Percentiles rank a stretch among this genome's conserved stretches.
Evolutionary conservation across 2,329 filamentous ascomycete genomes (phyloP).

Genomic region (Ilyonectria mors-panacis): DNA sequence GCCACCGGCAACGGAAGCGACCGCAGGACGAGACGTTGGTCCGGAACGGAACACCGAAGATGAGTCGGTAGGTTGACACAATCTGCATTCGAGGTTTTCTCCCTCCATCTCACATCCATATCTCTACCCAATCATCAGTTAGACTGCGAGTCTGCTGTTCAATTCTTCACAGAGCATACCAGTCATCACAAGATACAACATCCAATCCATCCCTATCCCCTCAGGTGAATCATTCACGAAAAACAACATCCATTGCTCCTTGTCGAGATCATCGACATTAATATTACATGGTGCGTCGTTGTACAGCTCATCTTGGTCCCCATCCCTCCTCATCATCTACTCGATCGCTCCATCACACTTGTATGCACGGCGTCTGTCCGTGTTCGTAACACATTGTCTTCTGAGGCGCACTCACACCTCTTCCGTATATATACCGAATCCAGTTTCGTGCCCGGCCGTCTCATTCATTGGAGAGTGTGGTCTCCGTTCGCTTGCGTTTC

Average conservation of each 20-base stretch:
- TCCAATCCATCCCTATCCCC: background rate
- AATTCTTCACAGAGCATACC: background rate
- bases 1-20: background rate
- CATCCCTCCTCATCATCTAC: conserved; percentile 26
- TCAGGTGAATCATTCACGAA: background rate
- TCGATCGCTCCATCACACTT: conserved; percentile 33
- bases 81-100: background rate
- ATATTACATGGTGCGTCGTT: conserved; percentile 43
- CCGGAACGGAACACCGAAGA: background rate
- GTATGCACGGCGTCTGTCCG: conserved; percentile 32
- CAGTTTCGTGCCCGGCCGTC: conserved; percentile 34
- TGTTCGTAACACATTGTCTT: conserved; percentile 38
- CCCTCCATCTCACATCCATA: background rate
- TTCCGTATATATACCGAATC: conserved; percentile 39
- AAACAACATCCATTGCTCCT: conserved; percentile 29
- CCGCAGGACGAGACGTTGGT: background rate
- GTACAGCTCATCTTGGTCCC: conserved; percentile 36
- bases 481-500: conserved; percentile 19
- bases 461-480: conserved; percentile 36
- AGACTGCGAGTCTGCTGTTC: background rate
- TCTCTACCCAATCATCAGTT: background rate
- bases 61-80: background rate
- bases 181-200: background rate
- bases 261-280: conserved; percentile 34
- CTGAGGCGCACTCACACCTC: conserved; percentile 25